These are phyloP conservation scores for Russula emetica DNA, from an alignment of 768 basidiomycete species.

Conservation along the genomic window DNA sequence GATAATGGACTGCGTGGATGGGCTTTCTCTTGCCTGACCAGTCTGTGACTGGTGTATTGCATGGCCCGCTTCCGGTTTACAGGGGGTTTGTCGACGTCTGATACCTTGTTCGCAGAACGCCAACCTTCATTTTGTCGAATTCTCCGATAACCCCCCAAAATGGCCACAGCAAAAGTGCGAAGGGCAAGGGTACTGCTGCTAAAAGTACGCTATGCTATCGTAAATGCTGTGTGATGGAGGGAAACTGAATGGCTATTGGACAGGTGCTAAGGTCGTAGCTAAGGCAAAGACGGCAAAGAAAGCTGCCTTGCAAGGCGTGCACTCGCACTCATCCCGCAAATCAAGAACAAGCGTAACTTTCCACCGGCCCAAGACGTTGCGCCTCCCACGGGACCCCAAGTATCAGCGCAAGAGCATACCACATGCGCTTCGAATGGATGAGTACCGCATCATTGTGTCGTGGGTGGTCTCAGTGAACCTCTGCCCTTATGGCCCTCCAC, in stretches of 20 bases:
- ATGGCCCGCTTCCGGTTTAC: conserved; percentile 43
- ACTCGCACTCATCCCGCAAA: conserved; percentile 74
- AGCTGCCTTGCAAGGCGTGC: conserved; percentile 85
- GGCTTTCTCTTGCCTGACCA: too few species aligned
- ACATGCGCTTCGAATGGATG: conserved; percentile 93
- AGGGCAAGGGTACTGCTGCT: neutral
- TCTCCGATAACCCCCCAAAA: conserved; percentile 33
- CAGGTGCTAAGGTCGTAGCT: conserved; percentile 33
- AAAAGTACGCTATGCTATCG: neutral
- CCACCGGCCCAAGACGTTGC: conserved; percentile 86
- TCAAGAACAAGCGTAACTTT: conserved; percentile 78
- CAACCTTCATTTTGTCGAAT: neutral
- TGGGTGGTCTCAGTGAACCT: conserved; percentile 40
- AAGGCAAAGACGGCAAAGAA: conserved; percentile 97
- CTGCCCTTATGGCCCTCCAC: neutral
- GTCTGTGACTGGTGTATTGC: neutral
- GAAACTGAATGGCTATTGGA: neutral
- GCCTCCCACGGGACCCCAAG: conserved; percentile 75
- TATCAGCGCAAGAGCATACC: conserved; percentile 95
- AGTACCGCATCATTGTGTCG: conserved; percentile 91
- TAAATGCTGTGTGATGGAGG: neutral
- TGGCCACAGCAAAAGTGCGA: conserved; percentile 61
- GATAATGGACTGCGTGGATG: neutral
- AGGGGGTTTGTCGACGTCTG: conserved; percentile 37
- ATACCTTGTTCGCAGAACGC: neutral